Evolutionary conservation across 2,329 filamentous ascomycete species (phyloP).

Genomic region (Xylariales sp.): DNA sequence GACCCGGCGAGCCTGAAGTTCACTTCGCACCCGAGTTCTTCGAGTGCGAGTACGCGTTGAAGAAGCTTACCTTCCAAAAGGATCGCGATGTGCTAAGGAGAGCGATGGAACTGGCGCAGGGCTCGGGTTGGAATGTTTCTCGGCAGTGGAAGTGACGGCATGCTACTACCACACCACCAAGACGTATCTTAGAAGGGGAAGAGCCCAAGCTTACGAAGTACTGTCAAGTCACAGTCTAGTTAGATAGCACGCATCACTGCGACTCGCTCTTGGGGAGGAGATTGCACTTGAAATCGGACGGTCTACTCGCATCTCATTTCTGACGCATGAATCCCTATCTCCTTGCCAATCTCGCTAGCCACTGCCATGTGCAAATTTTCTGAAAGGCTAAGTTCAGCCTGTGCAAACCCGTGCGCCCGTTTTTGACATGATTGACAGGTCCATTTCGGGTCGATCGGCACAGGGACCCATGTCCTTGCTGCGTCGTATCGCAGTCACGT

Average conservation of each 20-base stretch:
- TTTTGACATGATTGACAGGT: no score
- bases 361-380: no score
- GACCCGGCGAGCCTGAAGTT: conserved; percentile 17
- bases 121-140: conserved; percentile 6
- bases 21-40: conserved; percentile 23
- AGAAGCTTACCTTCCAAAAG: conserved; percentile 23
- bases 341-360: not conserved
- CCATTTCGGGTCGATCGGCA: not conserved
- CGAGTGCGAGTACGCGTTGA: conserved; percentile 17
- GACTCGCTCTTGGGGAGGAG: not conserved
- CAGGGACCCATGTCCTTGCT: conserved; percentile 2
- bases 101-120: conserved; percentile 21
- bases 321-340: no score
- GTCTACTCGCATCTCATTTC: no score
- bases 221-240: no score
- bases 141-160: not conserved
- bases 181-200: no score
- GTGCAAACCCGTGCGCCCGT: no score
- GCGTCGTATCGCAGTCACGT: conserved; percentile 5
- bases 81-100: conserved; percentile 24
- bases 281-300: no score
- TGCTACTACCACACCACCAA: no score
- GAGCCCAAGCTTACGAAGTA: no score
- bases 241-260: not conserved
- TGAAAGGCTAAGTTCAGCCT: no score